Percentiles rank a stretch among this genome's conserved stretches.
phyloP scores from a whole-genome alignment of 345 rosid genomes.

The Mercurialis annua region DNA sequence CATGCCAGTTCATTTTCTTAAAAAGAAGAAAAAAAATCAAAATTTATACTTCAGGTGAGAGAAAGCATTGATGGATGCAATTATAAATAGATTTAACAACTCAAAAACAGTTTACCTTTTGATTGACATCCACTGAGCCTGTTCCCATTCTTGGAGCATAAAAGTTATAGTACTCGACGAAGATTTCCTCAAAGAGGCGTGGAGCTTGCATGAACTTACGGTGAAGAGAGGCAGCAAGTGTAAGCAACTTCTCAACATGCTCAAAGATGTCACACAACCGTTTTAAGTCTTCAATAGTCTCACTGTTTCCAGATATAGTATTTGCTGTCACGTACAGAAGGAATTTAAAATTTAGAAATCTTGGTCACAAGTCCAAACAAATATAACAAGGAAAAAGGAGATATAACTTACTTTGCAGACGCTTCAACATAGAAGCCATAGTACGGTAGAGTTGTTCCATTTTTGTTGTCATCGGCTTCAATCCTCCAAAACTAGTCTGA shows the following conservation, averaged over 20 bases:
- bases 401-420: slow-evolving; percentile 51
- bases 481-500: slow-evolving; percentile 64
- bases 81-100: neutral
- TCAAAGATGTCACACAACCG: slow-evolving; percentile 62
- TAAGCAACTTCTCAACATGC: slow-evolving; percentile 68
- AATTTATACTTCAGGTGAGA: neutral
- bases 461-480: slow-evolving; percentile 66
- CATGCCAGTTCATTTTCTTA: neutral
- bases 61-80: slow-evolving; percentile 3
- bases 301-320: slow-evolving; percentile 41
- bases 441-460: slow-evolving; percentile 73
- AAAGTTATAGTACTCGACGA: slow-evolving; percentile 54
- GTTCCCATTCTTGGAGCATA: slow-evolving; percentile 63
- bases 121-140: slow-evolving; percentile 37
- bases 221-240: slow-evolving; percentile 84
- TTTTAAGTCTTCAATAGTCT: slow-evolving; percentile 60
- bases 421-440: slow-evolving; percentile 52
- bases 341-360: neutral
- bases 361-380: neutral
- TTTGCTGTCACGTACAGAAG: slow-evolving; percentile 47
- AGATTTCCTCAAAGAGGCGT: slow-evolving; percentile 67
- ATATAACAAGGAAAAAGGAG: slow-evolving; percentile 12
- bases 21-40: too few relatives aligned
- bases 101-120: slow-evolving; percentile 33
- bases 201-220: slow-evolving; percentile 71